Base-by-base conservation (phyloP, 768 basidiomycete genomes). In the Pleurotus citrinopileatus region DNA sequence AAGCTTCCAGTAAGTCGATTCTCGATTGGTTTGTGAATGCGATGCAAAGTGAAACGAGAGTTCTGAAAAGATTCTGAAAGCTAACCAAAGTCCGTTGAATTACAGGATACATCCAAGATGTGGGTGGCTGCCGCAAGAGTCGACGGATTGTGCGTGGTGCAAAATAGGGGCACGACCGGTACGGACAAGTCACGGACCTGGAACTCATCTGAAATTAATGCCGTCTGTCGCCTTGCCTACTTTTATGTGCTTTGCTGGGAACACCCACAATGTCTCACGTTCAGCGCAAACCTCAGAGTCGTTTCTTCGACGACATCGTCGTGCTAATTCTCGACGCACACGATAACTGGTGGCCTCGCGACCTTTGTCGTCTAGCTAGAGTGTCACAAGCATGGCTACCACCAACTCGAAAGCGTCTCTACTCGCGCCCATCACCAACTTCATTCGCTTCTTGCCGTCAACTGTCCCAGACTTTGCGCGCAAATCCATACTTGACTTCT, bases 321-420 rank as follows among this genome's bases (percentile, higher is more conserved):
- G 75, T 75, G 20, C 62, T 80, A 54, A 76, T 84, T 38, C 75
- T 84, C 55, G 75, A 80, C 29, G 69, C 71, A 59, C 60, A 67
- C 55, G 65, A 73, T 59, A 68, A 78, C 60, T 82, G 81, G 81
- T 83, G 81, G 81, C 72, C 76, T 20, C 62, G 71, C 32, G 81
- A 84, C 62, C 70, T 80, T 53, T 60, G 67, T 44, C 70, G 68
- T 3, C 74, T 83, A n/a, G 70, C 78, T n/a, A 68, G 65, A 23
- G 67, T 82, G n/a, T 83, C 81, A 4, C 66, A 71, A 7, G 64
- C 67, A 47, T 83, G 81, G 81, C 61, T 79, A 3, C 66, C 59
- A 42, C 73, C 73, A 38, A 69, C 71, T 54, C 68, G 76, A 54
- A 71, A 69, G 60, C 67, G 71, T 43, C 72, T 84, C 2, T 83